Percentiles rank a stretch among this genome's conserved stretches.
Evolutionary conservation across 2,329 filamentous ascomycete species (phyloP).

Genomic region (Ophiostoma sp.): DNA sequence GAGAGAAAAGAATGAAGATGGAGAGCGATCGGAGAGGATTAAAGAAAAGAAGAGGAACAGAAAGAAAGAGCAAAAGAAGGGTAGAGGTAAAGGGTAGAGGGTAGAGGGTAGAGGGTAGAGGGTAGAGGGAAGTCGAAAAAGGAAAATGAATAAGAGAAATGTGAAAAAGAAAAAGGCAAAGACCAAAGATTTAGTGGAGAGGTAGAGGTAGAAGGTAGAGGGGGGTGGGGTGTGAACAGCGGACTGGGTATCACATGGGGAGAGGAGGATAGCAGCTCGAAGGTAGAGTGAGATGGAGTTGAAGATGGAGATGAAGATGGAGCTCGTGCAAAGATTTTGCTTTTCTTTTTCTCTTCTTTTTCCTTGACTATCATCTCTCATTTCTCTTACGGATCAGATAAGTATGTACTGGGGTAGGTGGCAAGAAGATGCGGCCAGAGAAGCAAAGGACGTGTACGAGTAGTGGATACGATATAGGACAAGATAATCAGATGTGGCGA

Average conservation of each 20-base stretch:
- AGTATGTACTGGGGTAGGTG: not conserved
- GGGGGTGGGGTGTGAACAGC: constrained; percentile 8
- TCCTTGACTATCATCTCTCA: not conserved
- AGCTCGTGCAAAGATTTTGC: not conserved
- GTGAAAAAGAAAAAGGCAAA: not conserved
- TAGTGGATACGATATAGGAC: not conserved
- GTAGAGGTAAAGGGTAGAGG: not conserved
- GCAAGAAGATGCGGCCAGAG: not conserved
- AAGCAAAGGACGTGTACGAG: not conserved
- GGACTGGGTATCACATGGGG: not conserved
- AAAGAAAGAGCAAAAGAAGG: not conserved
- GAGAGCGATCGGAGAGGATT: not conserved
- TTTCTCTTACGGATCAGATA: not conserved
- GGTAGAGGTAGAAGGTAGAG: no score
- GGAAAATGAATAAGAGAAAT: constrained; percentile 9
- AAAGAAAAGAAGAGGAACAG: constrained; percentile 6
- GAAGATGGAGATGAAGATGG: not conserved
- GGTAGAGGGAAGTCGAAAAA: constrained; percentile 1
- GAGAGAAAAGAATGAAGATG: constrained; percentile 7
- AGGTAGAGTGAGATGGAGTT: not conserved
- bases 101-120: not conserved
- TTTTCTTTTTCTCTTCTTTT: not conserved
- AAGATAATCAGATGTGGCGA: not conserved
- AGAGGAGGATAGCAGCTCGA: not conserved
- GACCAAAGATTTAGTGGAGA: constrained; percentile 4